Evolutionary conservation across 2,329 filamentous ascomycete species (phyloP), one percentile per base, ranked within the genome.

Genomic region (Fusarium musae): DNA sequence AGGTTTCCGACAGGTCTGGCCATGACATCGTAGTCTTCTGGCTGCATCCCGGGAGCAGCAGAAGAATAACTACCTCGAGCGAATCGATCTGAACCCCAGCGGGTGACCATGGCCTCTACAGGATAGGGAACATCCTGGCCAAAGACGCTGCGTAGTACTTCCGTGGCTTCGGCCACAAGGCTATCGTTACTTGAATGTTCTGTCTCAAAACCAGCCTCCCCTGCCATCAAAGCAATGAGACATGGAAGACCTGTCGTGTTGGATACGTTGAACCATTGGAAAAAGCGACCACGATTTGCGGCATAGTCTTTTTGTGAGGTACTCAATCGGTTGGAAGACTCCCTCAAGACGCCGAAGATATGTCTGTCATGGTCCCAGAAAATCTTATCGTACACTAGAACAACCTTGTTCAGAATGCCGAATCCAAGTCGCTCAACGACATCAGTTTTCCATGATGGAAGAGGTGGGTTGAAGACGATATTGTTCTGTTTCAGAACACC

Each of bases 211-310:
- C 95, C 96, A 26, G 97, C 94, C 76, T 98, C 94, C 28, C 96
- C 96, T 56, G 96, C 96, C 96, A 99, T 98, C 34, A 99, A 87
- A 13, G 94, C 96, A 69, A 98, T 91, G 30, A 98, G 87, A 58
- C 95, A 94, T 3, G 93, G 96, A 40, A 97, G 86, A 2, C 97
- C 97, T 50, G 93, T 95, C 6, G 94, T 97, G 75, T 94, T 93
- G 68, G 95, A 92, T 61, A 95, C 94, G 78, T 99, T 98, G 89
- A 97, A 98, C 89, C 97, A 98, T 76, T 99, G 90, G 78, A 98
- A 99, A 83, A 97, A 97, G 30, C 95, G 92, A n/a, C 96, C 96
- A 59, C 96, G 90, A 69, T 91, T 91, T 7, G 88, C 85, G 9
- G 91, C 86, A 78, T 98, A 98, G 73, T 97, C 93, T 57, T 89